phyloP scores from a whole-genome alignment of 2,329 filamentous ascomycete genomes.

The Ascochyta viciae-villosae region DNA sequence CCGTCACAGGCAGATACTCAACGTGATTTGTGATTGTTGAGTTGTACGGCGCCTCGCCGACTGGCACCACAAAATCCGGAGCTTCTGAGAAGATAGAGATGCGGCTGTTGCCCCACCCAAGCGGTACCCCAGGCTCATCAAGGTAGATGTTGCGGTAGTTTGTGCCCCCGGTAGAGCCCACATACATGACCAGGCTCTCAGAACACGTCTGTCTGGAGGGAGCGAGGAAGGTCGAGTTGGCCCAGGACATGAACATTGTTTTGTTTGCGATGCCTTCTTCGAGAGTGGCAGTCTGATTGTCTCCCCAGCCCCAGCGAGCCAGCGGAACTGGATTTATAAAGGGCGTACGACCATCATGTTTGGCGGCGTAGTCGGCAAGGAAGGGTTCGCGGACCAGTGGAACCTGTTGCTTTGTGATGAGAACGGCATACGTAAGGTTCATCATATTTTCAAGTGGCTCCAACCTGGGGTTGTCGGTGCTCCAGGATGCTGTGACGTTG shows the following conservation, averaged over 20 bases:
- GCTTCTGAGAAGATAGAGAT: constrained; percentile 58
- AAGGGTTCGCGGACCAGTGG: constrained; percentile 57
- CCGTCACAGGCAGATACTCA: constrained; percentile 64
- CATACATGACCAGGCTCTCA: constrained; percentile 58
- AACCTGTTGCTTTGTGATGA: constrained; percentile 58
- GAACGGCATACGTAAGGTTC: constrained; percentile 54
- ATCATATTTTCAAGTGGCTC: constrained; percentile 48
- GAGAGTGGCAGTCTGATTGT: constrained; percentile 47
- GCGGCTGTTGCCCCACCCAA: constrained; percentile 57
- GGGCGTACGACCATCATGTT: constrained; percentile 54
- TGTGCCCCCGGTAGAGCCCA: constrained; percentile 47
- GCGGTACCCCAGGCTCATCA: constrained; percentile 53
- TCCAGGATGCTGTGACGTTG: constrained; percentile 49
- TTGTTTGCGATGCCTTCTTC: constrained; percentile 59
- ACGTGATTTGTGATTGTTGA: constrained; percentile 57
- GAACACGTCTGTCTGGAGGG: constrained; percentile 56
- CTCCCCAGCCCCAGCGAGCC: constrained; percentile 57
- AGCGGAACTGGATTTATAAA: constrained; percentile 60
- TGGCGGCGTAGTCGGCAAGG: constrained; percentile 58
- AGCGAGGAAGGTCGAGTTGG: constrained; percentile 55
- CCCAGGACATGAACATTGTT: constrained; percentile 58
- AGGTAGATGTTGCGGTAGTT: constrained; percentile 57
- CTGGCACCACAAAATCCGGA: constrained; percentile 56
- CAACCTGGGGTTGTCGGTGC: constrained; percentile 40
- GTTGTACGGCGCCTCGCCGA: constrained; percentile 54